These are phyloP conservation scores for Mycoemilia scoparia DNA, from an alignment of 192 early-diverging fungal species.

Conservation along the genomic window DNA sequence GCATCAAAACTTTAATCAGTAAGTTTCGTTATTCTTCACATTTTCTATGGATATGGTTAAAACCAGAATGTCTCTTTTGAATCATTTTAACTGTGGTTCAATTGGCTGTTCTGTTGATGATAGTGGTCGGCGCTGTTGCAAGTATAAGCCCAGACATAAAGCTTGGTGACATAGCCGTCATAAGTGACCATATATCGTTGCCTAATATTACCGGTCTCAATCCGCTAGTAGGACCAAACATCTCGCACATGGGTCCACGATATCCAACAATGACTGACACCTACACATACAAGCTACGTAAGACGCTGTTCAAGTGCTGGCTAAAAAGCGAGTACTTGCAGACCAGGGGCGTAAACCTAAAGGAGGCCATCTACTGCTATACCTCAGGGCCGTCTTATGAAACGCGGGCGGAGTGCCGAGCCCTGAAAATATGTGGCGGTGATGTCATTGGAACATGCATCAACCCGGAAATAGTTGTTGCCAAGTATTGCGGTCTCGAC, in stretches of 20 bases:
- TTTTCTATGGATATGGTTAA: not conserved
- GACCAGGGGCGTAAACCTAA: conserved; percentile 24
- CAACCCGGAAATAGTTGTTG: conserved; percentile 75
- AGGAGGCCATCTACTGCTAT: conserved; percentile 67
- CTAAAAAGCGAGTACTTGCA: conserved; percentile 11
- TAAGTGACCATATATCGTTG: conserved; percentile 60
- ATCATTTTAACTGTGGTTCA: too few species aligned
- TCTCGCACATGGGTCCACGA: conserved; percentile 62
- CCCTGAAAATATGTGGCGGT: conserved; percentile 46
- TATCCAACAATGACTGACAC: conserved; percentile 74
- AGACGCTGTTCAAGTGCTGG: conserved; percentile 35
- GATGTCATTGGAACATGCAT: conserved; percentile 83
- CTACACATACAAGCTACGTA: conserved; percentile 62
- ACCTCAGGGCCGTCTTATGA: conserved; percentile 89
- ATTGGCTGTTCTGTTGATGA: too few species aligned
- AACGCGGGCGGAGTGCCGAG: conserved; percentile 62
- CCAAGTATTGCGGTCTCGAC: conserved; percentile 61
- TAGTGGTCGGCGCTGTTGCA: conserved; percentile 76
- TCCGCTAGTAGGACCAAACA: conserved; percentile 73
- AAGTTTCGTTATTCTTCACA: too few species aligned
- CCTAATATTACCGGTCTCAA: conserved; percentile 57
- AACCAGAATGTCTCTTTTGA: not conserved
- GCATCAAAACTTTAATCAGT: conserved; percentile 57
- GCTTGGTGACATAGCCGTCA: conserved; percentile 71
- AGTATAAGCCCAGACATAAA: conserved; percentile 53